Conservation (phyloP, 2,329 filamentous ascomycete genomes). For the Colletotrichum shisoi region DNA sequence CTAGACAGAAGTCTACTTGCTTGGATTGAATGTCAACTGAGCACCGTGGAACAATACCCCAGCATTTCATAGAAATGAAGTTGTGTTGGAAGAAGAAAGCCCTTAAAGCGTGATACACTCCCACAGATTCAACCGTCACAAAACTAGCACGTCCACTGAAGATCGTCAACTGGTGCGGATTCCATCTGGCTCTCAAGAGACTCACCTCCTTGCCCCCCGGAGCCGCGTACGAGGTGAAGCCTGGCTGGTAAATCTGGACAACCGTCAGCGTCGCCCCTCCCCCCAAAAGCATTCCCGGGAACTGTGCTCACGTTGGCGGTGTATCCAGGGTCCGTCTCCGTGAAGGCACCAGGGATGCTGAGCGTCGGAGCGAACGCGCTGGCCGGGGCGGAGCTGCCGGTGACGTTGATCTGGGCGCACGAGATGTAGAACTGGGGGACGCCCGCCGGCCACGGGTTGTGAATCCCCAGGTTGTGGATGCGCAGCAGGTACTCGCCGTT, state of each 20-base stretch:
- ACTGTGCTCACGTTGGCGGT: slow-evolving; percentile 52
- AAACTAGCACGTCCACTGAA: slow-evolving; percentile 28
- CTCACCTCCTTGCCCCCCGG: slow-evolving; percentile 34
- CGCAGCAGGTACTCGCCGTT: slow-evolving; percentile 67
- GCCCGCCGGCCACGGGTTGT: slow-evolving; percentile 58
- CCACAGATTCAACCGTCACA: not conserved
- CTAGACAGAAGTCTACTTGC: not conserved
- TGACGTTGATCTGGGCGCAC: slow-evolving; percentile 58
- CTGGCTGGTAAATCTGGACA: slow-evolving; percentile 26
- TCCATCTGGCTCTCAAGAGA: not conserved
- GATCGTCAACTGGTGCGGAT: not conserved
- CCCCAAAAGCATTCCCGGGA: too few species aligned
- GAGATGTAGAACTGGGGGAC: slow-evolving; percentile 59
- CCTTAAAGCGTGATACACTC: not conserved
- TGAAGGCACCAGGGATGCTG: slow-evolving; percentile 54
- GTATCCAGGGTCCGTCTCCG: slow-evolving; percentile 55
- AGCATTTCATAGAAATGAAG: not conserved
- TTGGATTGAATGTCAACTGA: not conserved
- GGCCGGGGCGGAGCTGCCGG: slow-evolving; percentile 48
- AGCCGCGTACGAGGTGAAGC: slow-evolving; percentile 28
- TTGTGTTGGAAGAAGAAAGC: not conserved
- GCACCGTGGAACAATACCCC: not conserved
- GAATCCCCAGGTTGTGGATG: slow-evolving; percentile 68
- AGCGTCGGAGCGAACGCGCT: slow-evolving; percentile 46
- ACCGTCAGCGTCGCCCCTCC: not conserved